Base-by-base conservation (phyloP, 768 basidiomycete genomes). In the Phaeotremella skinneri region DNA sequence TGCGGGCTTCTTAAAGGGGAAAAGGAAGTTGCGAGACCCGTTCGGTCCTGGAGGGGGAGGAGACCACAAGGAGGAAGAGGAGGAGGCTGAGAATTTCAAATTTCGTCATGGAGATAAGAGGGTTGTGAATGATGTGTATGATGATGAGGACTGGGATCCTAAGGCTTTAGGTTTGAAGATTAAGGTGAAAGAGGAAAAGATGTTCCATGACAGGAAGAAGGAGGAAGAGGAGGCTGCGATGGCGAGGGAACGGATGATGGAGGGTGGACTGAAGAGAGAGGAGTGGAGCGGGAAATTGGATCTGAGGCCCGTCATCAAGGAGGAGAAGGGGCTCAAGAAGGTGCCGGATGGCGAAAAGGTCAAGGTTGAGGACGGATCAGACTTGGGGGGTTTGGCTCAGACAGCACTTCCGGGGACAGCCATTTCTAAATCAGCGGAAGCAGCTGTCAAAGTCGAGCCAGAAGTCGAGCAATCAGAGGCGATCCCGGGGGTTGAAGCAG, bases 71-170 rank as follows among this genome's bases (percentile, higher is more conserved):
- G 65, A 70, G 13, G 52, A 59, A 2, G 72, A 70, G 13, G 61
- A 61, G 3, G 68, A 68, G 20, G 66, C 55, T 6, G 65, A 53
- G 21, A 78, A 41, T 79, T 82, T 73, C 25, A 81, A 80, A 34
- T 86, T 85, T 39, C 84, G 85, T 55, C 90, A 85, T 80, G 88
- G 87, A 75, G 69, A 90, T 59, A 81, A 84, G 61, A 85, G 84
- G 80, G 86, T 85, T 78, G 84, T 81, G 0, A 72, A 83, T 43
- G 78, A 75, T 1, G 76, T 80, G 0, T 88, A 87, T 5, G 79
- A 89, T 11, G 89, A 87, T 13, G 87, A 90, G 66, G 83, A 89
- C 27, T 93, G 89, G 64, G 91, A 94, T 73, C 88, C 88, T 2
- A 86, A 85, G 0, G 68, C 84, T 21, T 84, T 90, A 49, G 85